These are phyloP conservation scores for Phaseolus coccineus DNA, from an alignment of 331 rosid genomes.

Conservation along the genomic window DNA sequence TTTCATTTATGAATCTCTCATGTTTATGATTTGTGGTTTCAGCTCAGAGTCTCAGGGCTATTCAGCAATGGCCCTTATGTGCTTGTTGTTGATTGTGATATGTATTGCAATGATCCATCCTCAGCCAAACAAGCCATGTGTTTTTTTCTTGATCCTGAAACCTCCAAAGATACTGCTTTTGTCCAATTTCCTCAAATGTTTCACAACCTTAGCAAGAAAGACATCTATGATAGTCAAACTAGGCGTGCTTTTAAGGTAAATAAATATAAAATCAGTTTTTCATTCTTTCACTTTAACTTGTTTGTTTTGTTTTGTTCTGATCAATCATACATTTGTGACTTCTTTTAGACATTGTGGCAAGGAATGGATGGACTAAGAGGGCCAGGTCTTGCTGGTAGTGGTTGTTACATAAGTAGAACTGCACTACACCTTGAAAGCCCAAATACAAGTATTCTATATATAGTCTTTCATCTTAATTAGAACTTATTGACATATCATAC, in stretches of 20 bases:
- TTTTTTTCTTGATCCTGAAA: conserved; percentile 52
- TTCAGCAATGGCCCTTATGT: conserved; percentile 48
- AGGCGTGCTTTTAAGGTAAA: conserved; percentile 50
- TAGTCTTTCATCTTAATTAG: too few relatives aligned
- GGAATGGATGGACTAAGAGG: conserved; percentile 58
- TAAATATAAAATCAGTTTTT: too few relatives aligned
- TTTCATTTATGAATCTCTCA: not conserved
- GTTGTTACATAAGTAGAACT: conserved; percentile 45
- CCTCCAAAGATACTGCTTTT: conserved; percentile 47
- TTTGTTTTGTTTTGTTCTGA: not conserved
- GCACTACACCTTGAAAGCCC: conserved; percentile 49
- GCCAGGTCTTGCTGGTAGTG: conserved; percentile 52
- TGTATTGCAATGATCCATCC: conserved; percentile 55
- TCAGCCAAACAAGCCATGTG: conserved; percentile 58
- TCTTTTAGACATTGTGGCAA: conserved; percentile 55
- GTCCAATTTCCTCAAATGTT: conserved; percentile 65
- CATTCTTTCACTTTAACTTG: not conserved
- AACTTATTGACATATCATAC: too few relatives aligned
- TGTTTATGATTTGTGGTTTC: conserved; percentile 5
- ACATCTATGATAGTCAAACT: conserved; percentile 52
- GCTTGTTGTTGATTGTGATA: conserved; percentile 50
- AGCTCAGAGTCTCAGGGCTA: conserved; percentile 50
- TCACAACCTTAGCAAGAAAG: conserved; percentile 59
- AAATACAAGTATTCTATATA: not conserved
- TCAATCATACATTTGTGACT: not conserved